phyloP scores from a whole-genome alignment of 257 asterid genomes.

The Forsythia viridissima region DNA sequence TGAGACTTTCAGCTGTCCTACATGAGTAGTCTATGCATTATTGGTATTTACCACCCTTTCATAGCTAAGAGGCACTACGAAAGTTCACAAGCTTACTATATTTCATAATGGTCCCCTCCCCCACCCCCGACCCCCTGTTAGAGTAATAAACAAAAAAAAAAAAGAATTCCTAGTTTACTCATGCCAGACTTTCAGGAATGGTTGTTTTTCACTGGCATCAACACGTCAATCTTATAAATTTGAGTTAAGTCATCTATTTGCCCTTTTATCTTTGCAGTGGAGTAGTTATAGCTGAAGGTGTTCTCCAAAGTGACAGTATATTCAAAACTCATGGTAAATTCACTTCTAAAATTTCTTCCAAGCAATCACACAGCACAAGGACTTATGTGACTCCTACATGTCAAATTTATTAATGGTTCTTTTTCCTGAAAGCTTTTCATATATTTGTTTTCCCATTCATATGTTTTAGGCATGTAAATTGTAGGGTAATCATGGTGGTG shows the following conservation, averaged over 20 bases:
- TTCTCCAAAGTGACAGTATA: constrained; percentile 54
- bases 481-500: not conserved
- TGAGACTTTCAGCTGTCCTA: not conserved
- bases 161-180: not conserved
- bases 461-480: not conserved
- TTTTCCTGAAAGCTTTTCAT: not conserved
- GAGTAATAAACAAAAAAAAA: not conserved
- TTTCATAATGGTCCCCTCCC: not conserved
- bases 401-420: not conserved
- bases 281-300: constrained; percentile 89
- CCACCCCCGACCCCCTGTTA: not conserved
- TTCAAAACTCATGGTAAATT: constrained; percentile 64
- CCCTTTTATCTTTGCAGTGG: constrained; percentile 67
- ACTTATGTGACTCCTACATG: not conserved
- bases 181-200: not conserved
- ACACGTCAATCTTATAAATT: not conserved
- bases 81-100: not conserved
- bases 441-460: not conserved
- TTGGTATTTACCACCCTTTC: not conserved
- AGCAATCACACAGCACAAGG: not conserved
- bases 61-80: not conserved
- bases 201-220: constrained; percentile 5
- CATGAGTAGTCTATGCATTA: not conserved
- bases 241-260: constrained; percentile 14
- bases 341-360: constrained; percentile 7